Evolutionary conservation across 495 filamentous ascomycete genomes (phyloP), one percentile per base, ranked within the genome.

Genomic region (Lineolata rhizophorae): DNA sequence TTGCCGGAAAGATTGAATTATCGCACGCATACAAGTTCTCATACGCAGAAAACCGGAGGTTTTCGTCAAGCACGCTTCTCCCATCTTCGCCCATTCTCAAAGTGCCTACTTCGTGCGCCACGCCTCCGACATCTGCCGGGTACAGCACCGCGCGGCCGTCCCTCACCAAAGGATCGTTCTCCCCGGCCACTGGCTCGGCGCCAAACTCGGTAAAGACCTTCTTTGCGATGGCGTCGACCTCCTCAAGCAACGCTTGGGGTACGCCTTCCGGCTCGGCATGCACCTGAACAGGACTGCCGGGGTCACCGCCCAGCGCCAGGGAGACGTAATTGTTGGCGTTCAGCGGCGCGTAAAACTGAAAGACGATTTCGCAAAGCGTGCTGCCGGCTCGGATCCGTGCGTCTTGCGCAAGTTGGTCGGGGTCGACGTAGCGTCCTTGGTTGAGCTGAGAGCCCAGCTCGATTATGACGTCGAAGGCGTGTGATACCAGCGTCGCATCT

Each of bases 1-100:
- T 10, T 9, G 8, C 8, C 28, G 28, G 28, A 30, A 30, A 30
- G 9, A 30, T 14, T 14, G 28, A 30, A 16, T 30, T 30, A 15
- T 30, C 28, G 14, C 28, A 30, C 8, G 28, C 28, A 30, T 30
- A 30, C 28, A 30, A 15, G 14, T 30, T 30, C 28, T 30, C 28
- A 30, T 10, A 10, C 14, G 8, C 28, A 8, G 8, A 9, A 14
- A 30, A 30, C 28, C 15, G 9, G 9, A 30, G 28, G 14, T 30
- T 15, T 14, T 8, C 28, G 15, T 30, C 28, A 9, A 30, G 9
- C 28, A 30, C 28, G 8, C 9, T 14, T 16, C 15, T 30, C 14
- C 14, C 28, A 15, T 30, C 14, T 8, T 10, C 28, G 8, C 9
- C 9, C 28, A 30, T 30, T 8, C 28, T 30, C 28, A 30, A 15